phyloP scores from a whole-genome alignment of 1,284 basidiomycete genomes.

The Dichomitus squalens region DNA sequence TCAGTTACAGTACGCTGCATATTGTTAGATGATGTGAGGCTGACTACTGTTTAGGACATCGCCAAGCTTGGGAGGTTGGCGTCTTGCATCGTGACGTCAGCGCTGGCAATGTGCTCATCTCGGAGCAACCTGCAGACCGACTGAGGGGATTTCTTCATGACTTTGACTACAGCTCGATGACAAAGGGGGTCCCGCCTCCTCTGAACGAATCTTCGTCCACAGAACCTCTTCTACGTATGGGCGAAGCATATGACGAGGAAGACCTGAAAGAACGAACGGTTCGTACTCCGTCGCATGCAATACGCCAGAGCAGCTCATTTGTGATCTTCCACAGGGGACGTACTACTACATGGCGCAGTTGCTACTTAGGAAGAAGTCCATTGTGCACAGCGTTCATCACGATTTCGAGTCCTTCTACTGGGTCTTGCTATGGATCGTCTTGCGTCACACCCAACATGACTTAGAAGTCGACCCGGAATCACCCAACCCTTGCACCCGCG shows the following conservation, averaged over 20 bases:
- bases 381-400: slow-evolving; percentile 10
- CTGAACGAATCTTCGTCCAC: background rate
- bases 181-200: background rate
- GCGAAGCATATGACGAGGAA: background rate
- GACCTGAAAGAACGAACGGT: slow-evolving; percentile 15
- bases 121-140: background rate
- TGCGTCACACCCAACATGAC: slow-evolving; percentile 12
- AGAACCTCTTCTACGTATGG: background rate
- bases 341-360: slow-evolving; percentile 18
- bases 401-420: slow-evolving; percentile 24
- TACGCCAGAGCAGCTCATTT: background rate
- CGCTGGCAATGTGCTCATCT: slow-evolving; percentile 19
- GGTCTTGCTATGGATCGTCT: slow-evolving; percentile 19
- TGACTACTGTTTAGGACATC: background rate
- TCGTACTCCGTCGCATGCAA: background rate
- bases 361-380: background rate
- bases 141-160: slow-evolving; percentile 10
- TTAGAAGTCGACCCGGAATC: background rate
- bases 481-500: too few species aligned
- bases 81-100: slow-evolving; percentile 22
- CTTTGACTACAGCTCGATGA: background rate
- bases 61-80: background rate
- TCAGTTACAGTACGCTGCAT: background rate
- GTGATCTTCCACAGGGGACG: slow-evolving; percentile 14
- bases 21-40: too few species aligned